These are phyloP conservation scores for Capsicum chinense DNA, from an alignment of 257 asterid species.

Conservation along the genomic window DNA sequence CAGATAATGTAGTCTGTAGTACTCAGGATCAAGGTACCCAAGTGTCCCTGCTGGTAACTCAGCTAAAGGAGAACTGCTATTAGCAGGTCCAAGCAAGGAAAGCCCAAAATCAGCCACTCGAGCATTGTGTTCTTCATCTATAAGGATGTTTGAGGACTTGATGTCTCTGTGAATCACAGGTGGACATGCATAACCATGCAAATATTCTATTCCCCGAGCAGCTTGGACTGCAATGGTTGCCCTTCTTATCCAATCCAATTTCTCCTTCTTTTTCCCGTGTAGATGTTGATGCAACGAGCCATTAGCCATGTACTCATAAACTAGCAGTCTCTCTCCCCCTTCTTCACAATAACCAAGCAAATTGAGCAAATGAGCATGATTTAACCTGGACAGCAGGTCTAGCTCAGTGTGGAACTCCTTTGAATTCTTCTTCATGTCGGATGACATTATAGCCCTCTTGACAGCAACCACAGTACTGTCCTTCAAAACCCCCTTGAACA, in stretches of 20 bases:
- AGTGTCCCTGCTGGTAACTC: slow-evolving; percentile 93
- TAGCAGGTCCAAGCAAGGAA: slow-evolving; percentile 81
- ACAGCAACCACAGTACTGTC: slow-evolving; percentile 85
- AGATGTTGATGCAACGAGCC: slow-evolving; percentile 87
- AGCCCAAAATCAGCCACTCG: slow-evolving; percentile 93
- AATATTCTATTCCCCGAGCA: slow-evolving; percentile 86
- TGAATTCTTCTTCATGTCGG: slow-evolving; percentile 76
- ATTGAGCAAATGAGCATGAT: slow-evolving; percentile 84
- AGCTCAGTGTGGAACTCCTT: slow-evolving; percentile 86
- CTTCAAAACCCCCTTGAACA: slow-evolving; percentile 76
- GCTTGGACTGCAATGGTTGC: slow-evolving; percentile 94
- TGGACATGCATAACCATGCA: slow-evolving; percentile 94
- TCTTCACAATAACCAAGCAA: slow-evolving; percentile 92
- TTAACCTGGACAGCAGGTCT: slow-evolving; percentile 81
- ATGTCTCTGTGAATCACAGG: slow-evolving; percentile 95
- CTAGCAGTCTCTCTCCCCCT: slow-evolving; percentile 80
- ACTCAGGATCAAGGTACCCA: slow-evolving; percentile 93
- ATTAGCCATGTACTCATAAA: slow-evolving; percentile 93
- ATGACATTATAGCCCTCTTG: slow-evolving; percentile 71
- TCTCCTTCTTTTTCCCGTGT: slow-evolving; percentile 64
- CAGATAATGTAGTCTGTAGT: slow-evolving; percentile 84
- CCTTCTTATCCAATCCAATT: slow-evolving; percentile 80
- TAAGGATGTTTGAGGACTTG: slow-evolving; percentile 85
- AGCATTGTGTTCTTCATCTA: slow-evolving; percentile 94
- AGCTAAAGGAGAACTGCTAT: slow-evolving; percentile 85